These are phyloP conservation scores for Sarcodon aspratus DNA, from an alignment of 768 basidiomycete genomes.

Conservation along the genomic window DNA sequence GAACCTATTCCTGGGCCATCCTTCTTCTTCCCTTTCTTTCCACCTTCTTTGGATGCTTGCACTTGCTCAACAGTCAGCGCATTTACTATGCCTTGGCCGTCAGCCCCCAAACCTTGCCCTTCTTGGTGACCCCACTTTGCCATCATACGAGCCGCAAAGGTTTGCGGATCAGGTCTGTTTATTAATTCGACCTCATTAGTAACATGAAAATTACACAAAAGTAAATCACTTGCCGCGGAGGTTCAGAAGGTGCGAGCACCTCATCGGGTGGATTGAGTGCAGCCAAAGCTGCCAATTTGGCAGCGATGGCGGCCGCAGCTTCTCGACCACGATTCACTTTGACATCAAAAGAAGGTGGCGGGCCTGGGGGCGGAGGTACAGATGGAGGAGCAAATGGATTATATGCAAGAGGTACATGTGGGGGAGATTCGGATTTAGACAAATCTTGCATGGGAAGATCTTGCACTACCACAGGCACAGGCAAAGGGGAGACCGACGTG, in stretches of 20 bases:
- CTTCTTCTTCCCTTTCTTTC: conserved; percentile 25
- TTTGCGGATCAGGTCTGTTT: conserved; percentile 47
- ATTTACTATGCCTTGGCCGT: conserved; percentile 79
- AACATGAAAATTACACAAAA: not conserved
- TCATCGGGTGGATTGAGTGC: conserved; percentile 1
- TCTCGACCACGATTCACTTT: conserved; percentile 39
- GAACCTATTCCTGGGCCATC: conserved; percentile 31
- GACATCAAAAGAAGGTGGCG: conserved; percentile 41
- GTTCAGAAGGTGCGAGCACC: not conserved
- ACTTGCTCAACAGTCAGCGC: conserved; percentile 75
- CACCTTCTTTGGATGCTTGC: conserved; percentile 23
- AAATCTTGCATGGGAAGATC: conserved; percentile 14
- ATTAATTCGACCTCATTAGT: not conserved
- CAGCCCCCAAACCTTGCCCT: conserved; percentile 83
- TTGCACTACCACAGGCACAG: conserved; percentile 11
- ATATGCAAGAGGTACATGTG: conserved; percentile 48
- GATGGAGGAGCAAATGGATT: conserved; percentile 58
- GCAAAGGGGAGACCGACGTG: no score
- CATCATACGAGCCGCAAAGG: conserved; percentile 83
- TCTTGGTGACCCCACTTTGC: conserved; percentile 95
- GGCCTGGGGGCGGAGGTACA: conserved; percentile 41
- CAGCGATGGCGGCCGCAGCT: conserved; percentile 76
- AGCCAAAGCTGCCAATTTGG: conserved; percentile 33
- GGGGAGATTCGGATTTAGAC: conserved; percentile 18
- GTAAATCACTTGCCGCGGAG: not conserved